phyloP scores from a whole-genome alignment of 306 rosid species.

The Trifolium pratense region DNA sequence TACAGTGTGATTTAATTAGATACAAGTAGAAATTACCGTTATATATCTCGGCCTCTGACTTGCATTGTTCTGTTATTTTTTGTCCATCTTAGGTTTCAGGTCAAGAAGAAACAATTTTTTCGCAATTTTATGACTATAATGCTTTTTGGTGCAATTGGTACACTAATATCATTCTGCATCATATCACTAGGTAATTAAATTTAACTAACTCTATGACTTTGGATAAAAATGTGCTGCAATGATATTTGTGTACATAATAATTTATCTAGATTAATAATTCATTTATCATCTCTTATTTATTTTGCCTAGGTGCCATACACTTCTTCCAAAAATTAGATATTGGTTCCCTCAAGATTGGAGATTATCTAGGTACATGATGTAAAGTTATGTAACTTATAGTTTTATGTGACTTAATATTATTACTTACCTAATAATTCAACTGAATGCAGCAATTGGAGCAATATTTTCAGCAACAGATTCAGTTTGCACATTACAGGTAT shows the following conservation, averaged over 20 bases:
- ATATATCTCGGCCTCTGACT: conserved; percentile 6
- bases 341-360: conserved; percentile 86
- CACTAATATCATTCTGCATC: conserved; percentile 85
- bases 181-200: conserved; percentile 79
- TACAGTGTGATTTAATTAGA: neutral
- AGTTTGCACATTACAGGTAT: conserved; percentile 93
- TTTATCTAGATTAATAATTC: conserved; percentile 5
- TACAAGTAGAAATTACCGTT: neutral
- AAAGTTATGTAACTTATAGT: neutral
- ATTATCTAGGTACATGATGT: conserved; percentile 72
- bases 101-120: conserved; percentile 96
- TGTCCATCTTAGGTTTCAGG: conserved; percentile 75
- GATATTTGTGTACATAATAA: neutral
- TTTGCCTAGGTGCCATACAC: conserved; percentile 80
- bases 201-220: neutral
- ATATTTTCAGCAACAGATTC: conserved; percentile 97
- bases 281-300: conserved; percentile 5
- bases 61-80: conserved; percentile 31
- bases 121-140: conserved; percentile 88
- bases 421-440: conserved; percentile 16
- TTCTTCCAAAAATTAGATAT: conserved; percentile 77
- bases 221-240: neutral
- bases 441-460: conserved; percentile 87
- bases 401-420: conserved; percentile 12
- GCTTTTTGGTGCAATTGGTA: conserved; percentile 92